Evolutionary conservation across 495 filamentous ascomycete genomes (phyloP).

Genomic region (Hyaloscypha variabilis): DNA sequence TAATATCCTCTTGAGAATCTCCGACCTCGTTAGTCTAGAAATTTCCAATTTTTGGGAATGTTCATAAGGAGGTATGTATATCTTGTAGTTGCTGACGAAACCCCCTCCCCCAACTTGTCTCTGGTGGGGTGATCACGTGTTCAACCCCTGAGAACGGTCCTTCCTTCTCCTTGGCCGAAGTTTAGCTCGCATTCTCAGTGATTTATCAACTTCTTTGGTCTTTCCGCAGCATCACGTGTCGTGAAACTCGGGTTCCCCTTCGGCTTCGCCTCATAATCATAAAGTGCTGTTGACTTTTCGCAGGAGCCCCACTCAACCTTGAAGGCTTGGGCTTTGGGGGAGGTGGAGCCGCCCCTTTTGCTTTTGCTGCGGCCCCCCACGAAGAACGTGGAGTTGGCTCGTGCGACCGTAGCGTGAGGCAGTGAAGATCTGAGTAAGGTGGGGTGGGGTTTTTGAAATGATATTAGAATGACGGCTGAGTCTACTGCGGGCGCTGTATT

Average conservation of each 20-base stretch:
- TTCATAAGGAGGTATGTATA: no score
- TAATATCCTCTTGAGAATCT: no score
- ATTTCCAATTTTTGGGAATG: no score
- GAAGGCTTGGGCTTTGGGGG: conserved; percentile 83
- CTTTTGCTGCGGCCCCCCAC: conserved; percentile 67
- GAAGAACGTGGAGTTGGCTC: conserved; percentile 61
- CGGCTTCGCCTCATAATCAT: conserved; percentile 95
- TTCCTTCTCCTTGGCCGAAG: conserved; percentile 55
- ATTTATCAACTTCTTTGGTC: conserved; percentile 92
- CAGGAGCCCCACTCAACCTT: conserved; percentile 64
- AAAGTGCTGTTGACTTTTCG: conserved; percentile 78
- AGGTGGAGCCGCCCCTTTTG: conserved; percentile 82
- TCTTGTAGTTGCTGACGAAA: no score
- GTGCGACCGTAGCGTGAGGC: conserved; percentile 38
- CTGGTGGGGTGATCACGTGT: no score
- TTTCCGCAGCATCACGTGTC: no score
- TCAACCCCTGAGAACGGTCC: background rate
- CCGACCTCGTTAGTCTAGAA: no score
- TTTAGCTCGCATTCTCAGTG: conserved; percentile 81
- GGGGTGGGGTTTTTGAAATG: conserved; percentile 68
- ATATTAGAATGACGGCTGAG: conserved; percentile 28
- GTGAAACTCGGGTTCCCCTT: conserved; percentile 92
- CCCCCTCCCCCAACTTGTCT: no score
- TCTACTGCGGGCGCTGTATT: no score
- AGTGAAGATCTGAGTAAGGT: conserved; percentile 56